Evolutionary conservation across 2,329 filamentous ascomycete genomes (phyloP), one percentile per base, ranked within the genome.

Genomic region (Aspergillus jensenii): DNA sequence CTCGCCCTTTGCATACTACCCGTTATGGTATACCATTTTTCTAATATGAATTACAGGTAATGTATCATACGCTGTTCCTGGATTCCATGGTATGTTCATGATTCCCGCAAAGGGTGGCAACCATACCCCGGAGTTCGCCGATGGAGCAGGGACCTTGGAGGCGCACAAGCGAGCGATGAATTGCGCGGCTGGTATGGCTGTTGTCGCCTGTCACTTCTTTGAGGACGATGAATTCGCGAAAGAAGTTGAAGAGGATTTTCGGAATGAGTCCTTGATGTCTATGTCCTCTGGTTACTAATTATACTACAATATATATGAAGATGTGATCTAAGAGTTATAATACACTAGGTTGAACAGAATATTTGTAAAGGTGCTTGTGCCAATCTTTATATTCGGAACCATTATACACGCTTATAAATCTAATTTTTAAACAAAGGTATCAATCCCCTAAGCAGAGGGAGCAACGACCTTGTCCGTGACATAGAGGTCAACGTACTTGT

Each of bases 401-500:
- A 50, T 43, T 37, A 52, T 31, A 57, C 55, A 52, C 44, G 49
- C 55, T 49, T 37, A 52, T 19, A 54, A 33, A 48, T 56, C 49
- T 53, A 59, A 53, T 56, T 53, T 59, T 56, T 27, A 33, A 19
- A 39, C 40, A 39, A 43, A 25, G 12, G 46, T 37, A 44, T 52
- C 35, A 50, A 17, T n/a, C 35, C 23, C 54, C 56, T 66, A 66
- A 19, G 68, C 58, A 47, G 67, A 55, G 23, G 65, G 53, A 25
- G 46, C 62, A 53, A 77, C 68, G 62, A 78, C 72, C 67, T 76
- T 74, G 47, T 80, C 76, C 76, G 84, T 88, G 53, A 87, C 82
- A 71, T 88, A 96, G 75, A 96, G 76, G 75, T 98, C 92, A 65
- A 99, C 90, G 73, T 97, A 98, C 80, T 95, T 86, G 77, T 99